A percentile compares a stretch with the other conserved stretches of the same genome.
phyloP scores from a whole-genome alignment of 202 grass and related monocot species.

The Bolboschoenoplectus hybrid region DNA sequence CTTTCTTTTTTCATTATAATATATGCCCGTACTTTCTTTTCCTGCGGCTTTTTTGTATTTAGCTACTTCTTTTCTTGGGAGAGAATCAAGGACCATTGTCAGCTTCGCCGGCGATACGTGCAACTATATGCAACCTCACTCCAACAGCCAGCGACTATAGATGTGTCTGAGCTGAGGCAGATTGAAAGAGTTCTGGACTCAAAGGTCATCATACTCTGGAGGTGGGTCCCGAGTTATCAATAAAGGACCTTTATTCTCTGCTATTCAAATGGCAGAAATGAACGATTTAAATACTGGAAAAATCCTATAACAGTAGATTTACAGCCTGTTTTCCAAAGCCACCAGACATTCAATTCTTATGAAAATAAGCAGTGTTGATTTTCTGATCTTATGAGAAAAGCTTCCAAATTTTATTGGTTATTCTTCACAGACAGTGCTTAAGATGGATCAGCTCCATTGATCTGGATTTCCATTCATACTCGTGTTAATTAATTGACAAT shows the following conservation, averaged over 20 bases:
- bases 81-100: slow-evolving; percentile 86
- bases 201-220: slow-evolving; percentile 97
- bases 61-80: slow-evolving; percentile 80
- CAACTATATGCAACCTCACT: slow-evolving; percentile 77
- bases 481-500: slow-evolving; percentile 10
- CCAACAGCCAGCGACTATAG: slow-evolving; percentile 70
- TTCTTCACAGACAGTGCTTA: slow-evolving; percentile 3
- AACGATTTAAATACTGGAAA: not conserved
- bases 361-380: slow-evolving; percentile 20
- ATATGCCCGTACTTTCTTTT: slow-evolving; percentile 3
- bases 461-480: not conserved
- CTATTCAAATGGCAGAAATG: not conserved
- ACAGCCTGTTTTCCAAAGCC: not conserved
- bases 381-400: not conserved
- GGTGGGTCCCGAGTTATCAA: slow-evolving; percentile 44
- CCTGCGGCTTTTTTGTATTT: slow-evolving; percentile 21
- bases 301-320: not conserved
- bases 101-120: slow-evolving; percentile 91
- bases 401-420: slow-evolving; percentile 13
- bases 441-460: slow-evolving; percentile 7
- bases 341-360: not conserved
- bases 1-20: not conserved
- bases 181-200: slow-evolving; percentile 90
- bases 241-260: not conserved
- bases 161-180: slow-evolving; percentile 77